Conservation (phyloP, 176 grass and related monocot genomes). For the Thinopyrum elongatum region DNA sequence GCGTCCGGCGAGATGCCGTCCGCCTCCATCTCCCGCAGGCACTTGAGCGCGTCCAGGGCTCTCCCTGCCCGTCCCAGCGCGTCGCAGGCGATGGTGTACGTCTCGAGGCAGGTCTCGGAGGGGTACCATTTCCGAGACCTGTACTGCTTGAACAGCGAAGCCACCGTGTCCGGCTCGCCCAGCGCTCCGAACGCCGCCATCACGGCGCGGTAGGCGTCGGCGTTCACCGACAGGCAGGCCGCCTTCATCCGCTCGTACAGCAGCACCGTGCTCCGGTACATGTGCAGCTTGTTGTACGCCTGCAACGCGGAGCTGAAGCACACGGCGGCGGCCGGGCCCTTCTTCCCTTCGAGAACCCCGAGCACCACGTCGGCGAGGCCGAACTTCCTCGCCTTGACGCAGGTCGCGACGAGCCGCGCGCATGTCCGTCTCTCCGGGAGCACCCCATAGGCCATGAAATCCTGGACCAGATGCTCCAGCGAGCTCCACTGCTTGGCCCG, state of each 20-base stretch:
- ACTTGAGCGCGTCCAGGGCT: conserved; percentile 58
- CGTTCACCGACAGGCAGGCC: conserved; percentile 41
- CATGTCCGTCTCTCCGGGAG: conserved; percentile 70
- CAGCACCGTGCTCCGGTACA: conserved; percentile 72
- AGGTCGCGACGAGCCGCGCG: conserved; percentile 53
- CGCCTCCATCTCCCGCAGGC: conserved; percentile 72
- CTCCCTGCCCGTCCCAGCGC: conserved; percentile 57
- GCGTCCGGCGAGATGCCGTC: conserved; percentile 46
- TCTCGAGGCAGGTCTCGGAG: conserved; percentile 31
- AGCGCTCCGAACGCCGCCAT: conserved; percentile 55
- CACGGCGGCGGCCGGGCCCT: conserved; percentile 32
- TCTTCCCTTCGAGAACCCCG: conserved; percentile 43
- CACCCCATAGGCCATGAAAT: conserved; percentile 41
- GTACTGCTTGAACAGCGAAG: conserved; percentile 61
- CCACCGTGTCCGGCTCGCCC: conserved; percentile 60
- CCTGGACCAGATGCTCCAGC: conserved; percentile 51
- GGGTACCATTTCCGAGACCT: conserved; percentile 50
- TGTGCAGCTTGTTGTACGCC: conserved; percentile 91
- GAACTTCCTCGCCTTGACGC: conserved; percentile 67
- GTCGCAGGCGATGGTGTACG: conserved; percentile 64
- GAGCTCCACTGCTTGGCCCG: conserved; percentile 71
- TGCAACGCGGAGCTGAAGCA: conserved; percentile 71
- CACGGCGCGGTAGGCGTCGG: conserved; percentile 51
- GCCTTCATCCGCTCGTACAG: conserved; percentile 53
- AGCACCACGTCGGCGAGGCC: conserved; percentile 66